A percentile compares a stretch with the other conserved stretches of the same genome.
Evolutionary conservation across 441 rosid genomes (phyloP).

Genomic region (Bocquillonia castaneifolia): DNA sequence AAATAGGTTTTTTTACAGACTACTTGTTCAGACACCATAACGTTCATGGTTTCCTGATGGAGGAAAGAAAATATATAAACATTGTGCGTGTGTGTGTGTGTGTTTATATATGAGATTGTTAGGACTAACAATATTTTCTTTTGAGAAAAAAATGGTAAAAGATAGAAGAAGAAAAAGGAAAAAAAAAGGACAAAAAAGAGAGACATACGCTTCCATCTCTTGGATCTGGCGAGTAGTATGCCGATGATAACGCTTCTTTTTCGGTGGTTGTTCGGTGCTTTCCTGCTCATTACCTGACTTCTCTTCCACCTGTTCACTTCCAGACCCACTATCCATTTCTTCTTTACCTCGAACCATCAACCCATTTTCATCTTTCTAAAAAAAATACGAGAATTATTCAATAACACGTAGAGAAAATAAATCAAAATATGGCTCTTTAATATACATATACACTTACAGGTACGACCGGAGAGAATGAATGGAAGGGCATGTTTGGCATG

Average conservation of each 20-base stretch:
- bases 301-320: slow-evolving; percentile 66
- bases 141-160: neutral
- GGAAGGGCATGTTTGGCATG: slow-evolving; percentile 49
- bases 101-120: too few species aligned
- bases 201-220: slow-evolving; percentile 83
- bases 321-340: slow-evolving; percentile 79
- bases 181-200: neutral
- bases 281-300: slow-evolving; percentile 65
- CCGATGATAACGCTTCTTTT: slow-evolving; percentile 85
- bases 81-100: too few species aligned
- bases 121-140: too few species aligned
- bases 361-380: slow-evolving; percentile 67
- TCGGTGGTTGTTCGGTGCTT: slow-evolving; percentile 38
- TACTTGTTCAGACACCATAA: slow-evolving; percentile 12
- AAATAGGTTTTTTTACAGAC: neutral
- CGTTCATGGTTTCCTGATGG: neutral
- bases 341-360: slow-evolving; percentile 53
- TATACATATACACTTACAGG: slow-evolving; percentile 41
- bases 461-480: slow-evolving; percentile 46
- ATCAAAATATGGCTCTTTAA: neutral
- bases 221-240: slow-evolving; percentile 91
- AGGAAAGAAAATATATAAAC: too few species aligned
- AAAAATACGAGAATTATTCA: neutral
- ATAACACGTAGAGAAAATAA: neutral
- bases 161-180: neutral